A percentile compares a stretch with the other conserved stretches of the same genome.
These are phyloP conservation scores for Globisporangium nunn DNA, from an alignment of 352 stramenopile genomes.

Conservation along the genomic window DNA sequence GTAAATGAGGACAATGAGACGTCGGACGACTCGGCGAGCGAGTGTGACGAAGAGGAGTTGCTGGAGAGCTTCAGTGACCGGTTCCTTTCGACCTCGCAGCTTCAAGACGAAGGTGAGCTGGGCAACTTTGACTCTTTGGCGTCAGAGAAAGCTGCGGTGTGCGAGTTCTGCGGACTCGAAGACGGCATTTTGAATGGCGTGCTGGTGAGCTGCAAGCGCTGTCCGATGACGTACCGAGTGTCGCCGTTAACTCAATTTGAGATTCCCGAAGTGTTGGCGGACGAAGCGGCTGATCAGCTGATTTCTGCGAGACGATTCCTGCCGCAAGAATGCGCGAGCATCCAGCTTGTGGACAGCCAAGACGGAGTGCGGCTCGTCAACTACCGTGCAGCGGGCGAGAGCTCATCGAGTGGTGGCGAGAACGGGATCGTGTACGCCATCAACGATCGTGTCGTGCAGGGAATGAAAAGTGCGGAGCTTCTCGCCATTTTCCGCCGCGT, in stretches of 20 bases:
- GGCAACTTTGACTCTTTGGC: neutral
- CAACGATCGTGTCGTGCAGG: conserved; percentile 46
- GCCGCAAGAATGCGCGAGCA: conserved; percentile 9
- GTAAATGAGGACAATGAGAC: conserved; percentile 17
- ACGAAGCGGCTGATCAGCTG: conserved; percentile 3
- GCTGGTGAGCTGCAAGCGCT: conserved; percentile 42
- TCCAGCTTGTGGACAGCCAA: conserved; percentile 7
- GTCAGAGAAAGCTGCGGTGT: conserved; percentile 12
- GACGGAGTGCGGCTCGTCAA: conserved; percentile 13
- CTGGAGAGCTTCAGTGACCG: conserved; percentile 53
- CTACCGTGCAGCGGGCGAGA: neutral
- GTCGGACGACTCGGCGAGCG: conserved; percentile 25
- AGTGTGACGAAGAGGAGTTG: conserved; percentile 37
- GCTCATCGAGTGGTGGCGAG: neutral
- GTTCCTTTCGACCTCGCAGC: conserved; percentile 17
- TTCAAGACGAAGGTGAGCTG: neutral
- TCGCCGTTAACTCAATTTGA: conserved; percentile 44
- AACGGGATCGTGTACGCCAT: conserved; percentile 35
- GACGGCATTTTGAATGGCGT: conserved; percentile 59
- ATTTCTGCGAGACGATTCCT: conserved; percentile 5
- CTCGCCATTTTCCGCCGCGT: conserved; percentile 28
- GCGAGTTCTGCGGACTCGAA: conserved; percentile 52
- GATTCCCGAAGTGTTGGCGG: conserved; percentile 32
- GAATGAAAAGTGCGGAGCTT: conserved; percentile 28
- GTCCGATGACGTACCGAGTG: conserved; percentile 30